phyloP scores from a whole-genome alignment of 805 yeast species.

The Ogataea populi-albae region DNA sequence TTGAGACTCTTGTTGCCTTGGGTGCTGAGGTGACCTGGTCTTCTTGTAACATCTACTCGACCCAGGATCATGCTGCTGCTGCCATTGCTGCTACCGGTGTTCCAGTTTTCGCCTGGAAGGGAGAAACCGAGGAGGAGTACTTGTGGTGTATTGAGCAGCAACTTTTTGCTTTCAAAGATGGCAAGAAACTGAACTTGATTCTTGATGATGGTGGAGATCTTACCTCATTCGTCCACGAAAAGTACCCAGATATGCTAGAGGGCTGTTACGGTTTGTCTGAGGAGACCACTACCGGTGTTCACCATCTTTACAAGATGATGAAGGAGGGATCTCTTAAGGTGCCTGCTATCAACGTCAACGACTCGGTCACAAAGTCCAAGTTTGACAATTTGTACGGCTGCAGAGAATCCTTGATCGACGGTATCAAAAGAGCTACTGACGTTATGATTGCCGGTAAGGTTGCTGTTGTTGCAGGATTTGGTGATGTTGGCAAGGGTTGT shows the following conservation, averaged over 20 bases:
- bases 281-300: constrained; percentile 99
- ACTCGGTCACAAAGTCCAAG: constrained; percentile 98
- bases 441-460: constrained; percentile 99
- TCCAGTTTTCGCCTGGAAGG: constrained; percentile 99
- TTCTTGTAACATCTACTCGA: constrained; percentile 98
- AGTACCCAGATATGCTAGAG: constrained; percentile 95
- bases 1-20: constrained; percentile 93
- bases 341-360: constrained; percentile 99
- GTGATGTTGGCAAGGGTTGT: constrained; percentile 99
- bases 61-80: constrained; percentile 99
- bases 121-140: constrained; percentile 99
- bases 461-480: constrained; percentile 98
- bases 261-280: constrained; percentile 95
- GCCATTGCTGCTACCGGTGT: constrained; percentile 99
- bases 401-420: constrained; percentile 97
- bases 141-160: constrained; percentile 99
- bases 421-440: constrained; percentile 99
- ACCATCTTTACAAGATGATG: constrained; percentile 95
- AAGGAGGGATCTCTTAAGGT: constrained; percentile 87
- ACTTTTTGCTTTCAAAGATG: constrained; percentile 95
- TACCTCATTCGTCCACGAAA: constrained; percentile 93
- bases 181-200: constrained; percentile 91
- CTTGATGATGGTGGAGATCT: constrained; percentile 99
- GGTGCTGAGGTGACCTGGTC: constrained; percentile 99
- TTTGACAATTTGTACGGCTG: constrained; percentile 99